These are phyloP conservation scores for Acacia confusa DNA, from an alignment of 306 rosid species.

Conservation along the genomic window DNA sequence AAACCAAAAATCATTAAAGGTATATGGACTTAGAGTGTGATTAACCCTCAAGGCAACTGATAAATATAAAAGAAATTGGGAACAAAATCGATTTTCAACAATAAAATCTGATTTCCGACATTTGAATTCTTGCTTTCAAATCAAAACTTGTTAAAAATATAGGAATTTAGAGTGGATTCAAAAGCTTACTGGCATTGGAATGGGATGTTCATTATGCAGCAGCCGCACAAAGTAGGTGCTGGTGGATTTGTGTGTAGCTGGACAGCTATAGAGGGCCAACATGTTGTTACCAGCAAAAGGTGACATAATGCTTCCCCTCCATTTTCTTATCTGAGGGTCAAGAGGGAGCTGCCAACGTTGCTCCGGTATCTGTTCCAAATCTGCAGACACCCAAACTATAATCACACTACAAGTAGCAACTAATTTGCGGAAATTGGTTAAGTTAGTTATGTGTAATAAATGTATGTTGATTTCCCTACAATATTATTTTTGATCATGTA, in stretches of 20 bases:
- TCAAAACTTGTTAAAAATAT: not conserved
- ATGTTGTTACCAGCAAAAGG: conserved; percentile 93
- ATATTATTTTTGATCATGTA: no score
- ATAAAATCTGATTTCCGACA: no score
- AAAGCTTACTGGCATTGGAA: conserved; percentile 74
- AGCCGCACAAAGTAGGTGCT: conserved; percentile 74
- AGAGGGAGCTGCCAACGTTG: conserved; percentile 69
- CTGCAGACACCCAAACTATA: conserved; percentile 42
- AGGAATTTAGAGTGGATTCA: not conserved
- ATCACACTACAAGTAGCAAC: not conserved
- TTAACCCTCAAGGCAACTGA: not conserved
- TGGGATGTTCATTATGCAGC: conserved; percentile 81
- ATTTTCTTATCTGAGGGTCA: conserved; percentile 76
- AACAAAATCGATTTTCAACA: no score
- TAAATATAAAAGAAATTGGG: no score
- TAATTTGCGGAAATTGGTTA: no score
- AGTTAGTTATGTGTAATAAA: no score
- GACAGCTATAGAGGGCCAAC: conserved; percentile 77
- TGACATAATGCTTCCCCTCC: conserved; percentile 75
- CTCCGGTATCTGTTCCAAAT: conserved; percentile 63
- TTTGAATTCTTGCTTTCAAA: not conserved
- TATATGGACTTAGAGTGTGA: not conserved
- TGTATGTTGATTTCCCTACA: no score
- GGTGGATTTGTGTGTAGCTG: conserved; percentile 47
- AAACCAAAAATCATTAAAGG: no score